phyloP scores from a whole-genome alignment of 495 filamentous ascomycete species.

The Copromyces sp. region DNA sequence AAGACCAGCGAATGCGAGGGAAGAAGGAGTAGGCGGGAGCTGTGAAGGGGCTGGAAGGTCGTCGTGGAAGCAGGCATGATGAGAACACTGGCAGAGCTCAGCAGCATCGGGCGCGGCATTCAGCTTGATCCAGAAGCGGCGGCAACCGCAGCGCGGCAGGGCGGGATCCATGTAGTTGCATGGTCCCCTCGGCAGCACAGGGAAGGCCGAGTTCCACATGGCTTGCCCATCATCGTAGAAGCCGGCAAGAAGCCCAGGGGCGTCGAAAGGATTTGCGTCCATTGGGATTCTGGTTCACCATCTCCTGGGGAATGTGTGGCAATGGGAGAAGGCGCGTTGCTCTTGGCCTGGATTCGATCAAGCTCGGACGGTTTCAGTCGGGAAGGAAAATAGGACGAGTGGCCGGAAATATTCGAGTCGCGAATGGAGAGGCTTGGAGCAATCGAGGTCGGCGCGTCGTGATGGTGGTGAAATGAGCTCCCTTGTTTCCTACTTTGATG shows the following conservation, averaged over 20 bases:
- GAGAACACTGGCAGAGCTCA: conserved; percentile 57
- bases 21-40: conserved; percentile 10
- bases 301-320: conserved; percentile 15
- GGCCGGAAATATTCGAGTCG: not conserved
- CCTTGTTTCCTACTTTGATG: conserved; percentile 8
- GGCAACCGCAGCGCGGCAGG: conserved; percentile 50
- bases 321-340: not conserved
- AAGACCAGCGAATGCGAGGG: conserved; percentile 8
- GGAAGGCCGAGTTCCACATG: conserved; percentile 12
- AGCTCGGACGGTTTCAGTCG: not conserved
- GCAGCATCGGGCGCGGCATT: conserved; percentile 18
- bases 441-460: not conserved
- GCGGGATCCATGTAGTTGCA: conserved; percentile 54
- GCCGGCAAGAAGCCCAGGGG: conserved; percentile 28
- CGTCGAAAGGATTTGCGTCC: conserved; percentile 37
- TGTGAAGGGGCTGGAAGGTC: conserved; percentile 22
- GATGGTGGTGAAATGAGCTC: not conserved
- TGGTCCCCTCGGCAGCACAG: conserved; percentile 40
- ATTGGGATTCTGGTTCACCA: conserved; percentile 30
- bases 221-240: conserved; percentile 32
- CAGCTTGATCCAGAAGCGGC: conserved; percentile 51
- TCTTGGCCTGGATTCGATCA: not conserved
- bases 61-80: conserved; percentile 66
- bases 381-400: not conserved
- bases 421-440: not conserved